phyloP scores from a whole-genome alignment of 192 early-diverging fungal species.

The Coemansia sp. region DNA sequence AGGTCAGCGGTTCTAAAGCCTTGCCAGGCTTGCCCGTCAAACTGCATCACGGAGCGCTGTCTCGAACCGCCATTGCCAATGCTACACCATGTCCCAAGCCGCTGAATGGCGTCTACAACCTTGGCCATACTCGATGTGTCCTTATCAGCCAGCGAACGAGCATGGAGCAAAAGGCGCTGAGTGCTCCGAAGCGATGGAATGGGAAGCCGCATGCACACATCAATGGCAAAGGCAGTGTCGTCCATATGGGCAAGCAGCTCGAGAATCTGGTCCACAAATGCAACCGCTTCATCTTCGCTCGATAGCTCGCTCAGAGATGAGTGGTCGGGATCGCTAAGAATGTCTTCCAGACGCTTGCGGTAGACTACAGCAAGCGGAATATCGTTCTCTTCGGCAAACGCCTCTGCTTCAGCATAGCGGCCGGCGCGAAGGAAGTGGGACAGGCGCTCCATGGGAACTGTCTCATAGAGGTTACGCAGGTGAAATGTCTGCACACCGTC shows the following conservation, averaged over 20 bases:
- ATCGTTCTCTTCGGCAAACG: constrained; percentile 29
- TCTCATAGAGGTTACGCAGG: constrained; percentile 31
- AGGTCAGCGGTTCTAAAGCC: constrained; percentile 51
- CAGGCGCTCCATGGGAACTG: constrained; percentile 40
- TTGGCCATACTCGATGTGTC: not conserved
- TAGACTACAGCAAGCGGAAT: constrained; percentile 25
- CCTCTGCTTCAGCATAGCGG: constrained; percentile 31
- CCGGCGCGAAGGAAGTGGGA: constrained; percentile 30
- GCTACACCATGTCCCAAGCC: constrained; percentile 49
- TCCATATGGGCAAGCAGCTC: constrained; percentile 14
- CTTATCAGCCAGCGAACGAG: constrained; percentile 8
- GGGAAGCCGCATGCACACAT: constrained; percentile 20
- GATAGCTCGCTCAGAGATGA: not conserved
- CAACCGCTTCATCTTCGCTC: not conserved
- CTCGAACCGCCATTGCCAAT: not conserved
- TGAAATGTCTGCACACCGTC: constrained; percentile 15
- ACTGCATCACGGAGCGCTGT: not conserved
- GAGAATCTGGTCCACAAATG: constrained; percentile 2
- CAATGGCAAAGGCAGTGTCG: constrained; percentile 14
- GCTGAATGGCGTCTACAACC: constrained; percentile 19
- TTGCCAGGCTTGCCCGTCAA: constrained; percentile 52
- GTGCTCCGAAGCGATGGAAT: constrained; percentile 11
- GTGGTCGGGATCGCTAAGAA: constrained; percentile 3
- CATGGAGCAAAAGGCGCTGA: constrained; percentile 22
- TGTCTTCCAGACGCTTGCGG: constrained; percentile 22